Evolutionary conservation across 108 stramenopile genomes (phyloP).

Genomic region (Parietichytrium sp.): DNA sequence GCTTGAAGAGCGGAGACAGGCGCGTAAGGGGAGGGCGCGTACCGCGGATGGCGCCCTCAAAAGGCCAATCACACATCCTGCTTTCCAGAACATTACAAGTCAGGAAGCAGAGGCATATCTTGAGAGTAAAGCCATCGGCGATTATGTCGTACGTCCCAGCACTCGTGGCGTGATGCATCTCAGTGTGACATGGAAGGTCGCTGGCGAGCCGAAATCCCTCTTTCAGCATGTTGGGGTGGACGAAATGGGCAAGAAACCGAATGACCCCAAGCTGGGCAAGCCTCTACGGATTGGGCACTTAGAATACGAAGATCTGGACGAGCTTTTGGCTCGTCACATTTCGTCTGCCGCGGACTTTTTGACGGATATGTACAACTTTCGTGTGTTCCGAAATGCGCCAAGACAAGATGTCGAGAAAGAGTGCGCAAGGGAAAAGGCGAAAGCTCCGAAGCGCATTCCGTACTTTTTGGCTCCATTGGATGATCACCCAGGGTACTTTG

Average conservation of each 20-base stretch:
- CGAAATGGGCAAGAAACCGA: not conserved
- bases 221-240: constrained; percentile 13
- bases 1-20: not conserved
- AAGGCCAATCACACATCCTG: constrained; percentile 37
- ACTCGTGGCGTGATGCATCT: constrained; percentile 37
- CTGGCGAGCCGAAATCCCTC: not conserved
- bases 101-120: constrained; percentile 40
- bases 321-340: constrained; percentile 42
- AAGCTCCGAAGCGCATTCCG: not conserved
- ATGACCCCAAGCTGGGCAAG: constrained; percentile 5
- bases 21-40: not conserved
- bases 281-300: not conserved
- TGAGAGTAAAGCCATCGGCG: not conserved
- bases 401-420: constrained; percentile 20
- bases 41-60: not conserved
- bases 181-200: constrained; percentile 42
- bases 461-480: constrained; percentile 7
- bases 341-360: constrained; percentile 35
- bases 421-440: not conserved
- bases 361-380: not conserved
- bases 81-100: constrained; percentile 44
- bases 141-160: constrained; percentile 43
- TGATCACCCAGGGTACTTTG: constrained; percentile 25
- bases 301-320: constrained; percentile 37
- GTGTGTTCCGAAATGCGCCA: not conserved